These are phyloP conservation scores for Epichloe scottii DNA, from an alignment of 2,329 filamentous ascomycete species.

Conservation along the genomic window DNA sequence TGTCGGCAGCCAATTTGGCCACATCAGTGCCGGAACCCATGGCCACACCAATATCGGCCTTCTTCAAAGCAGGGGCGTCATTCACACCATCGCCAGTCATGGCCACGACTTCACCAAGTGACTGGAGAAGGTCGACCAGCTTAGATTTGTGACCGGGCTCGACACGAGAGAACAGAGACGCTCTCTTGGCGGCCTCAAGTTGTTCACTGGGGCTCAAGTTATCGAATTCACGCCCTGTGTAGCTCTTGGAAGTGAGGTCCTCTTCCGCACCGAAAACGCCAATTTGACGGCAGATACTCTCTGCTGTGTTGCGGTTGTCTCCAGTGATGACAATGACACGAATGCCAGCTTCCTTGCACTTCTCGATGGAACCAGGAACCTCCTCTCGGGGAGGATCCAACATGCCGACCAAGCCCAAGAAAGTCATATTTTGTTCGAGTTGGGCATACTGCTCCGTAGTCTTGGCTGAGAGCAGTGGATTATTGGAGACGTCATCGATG, in stretches of 20 bases:
- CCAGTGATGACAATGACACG: slow-evolving; percentile 96
- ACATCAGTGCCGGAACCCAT: slow-evolving; percentile 99
- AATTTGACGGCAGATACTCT: slow-evolving; percentile 95
- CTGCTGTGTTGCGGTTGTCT: slow-evolving; percentile 94
- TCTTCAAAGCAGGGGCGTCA: slow-evolving; percentile 93
- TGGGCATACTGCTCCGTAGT: slow-evolving; percentile 72
- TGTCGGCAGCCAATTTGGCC: slow-evolving; percentile 89
- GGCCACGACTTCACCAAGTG: slow-evolving; percentile 84
- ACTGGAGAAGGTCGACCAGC: slow-evolving; percentile 90
- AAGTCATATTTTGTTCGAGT: slow-evolving; percentile 86
- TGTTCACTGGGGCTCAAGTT: slow-evolving; percentile 67
- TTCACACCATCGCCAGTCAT: slow-evolving; percentile 99
- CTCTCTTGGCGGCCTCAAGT: slow-evolving; percentile 69
- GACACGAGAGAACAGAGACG: slow-evolving; percentile 89
- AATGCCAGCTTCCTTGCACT: slow-evolving; percentile 88
- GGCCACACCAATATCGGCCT: slow-evolving; percentile 95
- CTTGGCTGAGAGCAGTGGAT: slow-evolving; percentile 65
- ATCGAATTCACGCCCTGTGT: slow-evolving; percentile 90
- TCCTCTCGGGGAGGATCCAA: slow-evolving; percentile 91
- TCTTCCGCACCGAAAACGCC: slow-evolving; percentile 78
- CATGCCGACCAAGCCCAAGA: slow-evolving; percentile 91
- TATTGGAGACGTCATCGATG: slow-evolving; percentile 60
- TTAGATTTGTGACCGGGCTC: slow-evolving; percentile 97
- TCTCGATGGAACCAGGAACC: slow-evolving; percentile 70
- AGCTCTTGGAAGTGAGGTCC: slow-evolving; percentile 83